phyloP scores from a whole-genome alignment of 257 asterid species.

The Ajuga chamaepitys region DNA sequence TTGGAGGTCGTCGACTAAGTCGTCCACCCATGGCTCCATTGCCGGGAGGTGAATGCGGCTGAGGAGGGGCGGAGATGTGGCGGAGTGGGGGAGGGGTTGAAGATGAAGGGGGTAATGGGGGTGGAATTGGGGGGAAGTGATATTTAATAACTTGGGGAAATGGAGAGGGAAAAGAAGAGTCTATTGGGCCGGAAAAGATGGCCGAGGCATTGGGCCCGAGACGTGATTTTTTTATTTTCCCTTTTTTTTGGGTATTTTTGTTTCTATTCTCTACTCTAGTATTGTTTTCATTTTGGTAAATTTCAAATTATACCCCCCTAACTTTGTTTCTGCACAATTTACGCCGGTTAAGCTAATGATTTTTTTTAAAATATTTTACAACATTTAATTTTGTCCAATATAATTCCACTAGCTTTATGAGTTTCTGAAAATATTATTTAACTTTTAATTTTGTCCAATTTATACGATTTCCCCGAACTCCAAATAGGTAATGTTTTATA shows the following conservation, averaged over 20 bases:
- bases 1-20: conserved; percentile 74
- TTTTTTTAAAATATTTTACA: no score
- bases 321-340: no score
- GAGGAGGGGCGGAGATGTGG: conserved; percentile 4
- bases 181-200: conserved; percentile 34
- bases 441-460: no score
- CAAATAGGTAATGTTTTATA: no score
- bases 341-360: no score
- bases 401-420: no score
- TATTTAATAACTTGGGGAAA: conserved; percentile 1
- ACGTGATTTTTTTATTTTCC: not conserved
- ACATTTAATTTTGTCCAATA: no score
- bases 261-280: not conserved
- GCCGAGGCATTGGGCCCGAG: conserved; percentile 31
- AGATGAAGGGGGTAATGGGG: not conserved
- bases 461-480: no score
- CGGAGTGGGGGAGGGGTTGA: not conserved
- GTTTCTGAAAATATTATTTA: no score
- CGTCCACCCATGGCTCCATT: conserved; percentile 74
- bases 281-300: not conserved
- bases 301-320: no score
- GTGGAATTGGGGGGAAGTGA: not conserved
- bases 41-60: no score
- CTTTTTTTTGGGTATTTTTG: not conserved
- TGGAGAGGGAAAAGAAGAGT: not conserved